A percentile compares a stretch with the other conserved stretches of the same genome.
Evolutionary conservation across 1,284 basidiomycete genomes (phyloP).

Genomic region (Rhodotorula sp.): DNA sequence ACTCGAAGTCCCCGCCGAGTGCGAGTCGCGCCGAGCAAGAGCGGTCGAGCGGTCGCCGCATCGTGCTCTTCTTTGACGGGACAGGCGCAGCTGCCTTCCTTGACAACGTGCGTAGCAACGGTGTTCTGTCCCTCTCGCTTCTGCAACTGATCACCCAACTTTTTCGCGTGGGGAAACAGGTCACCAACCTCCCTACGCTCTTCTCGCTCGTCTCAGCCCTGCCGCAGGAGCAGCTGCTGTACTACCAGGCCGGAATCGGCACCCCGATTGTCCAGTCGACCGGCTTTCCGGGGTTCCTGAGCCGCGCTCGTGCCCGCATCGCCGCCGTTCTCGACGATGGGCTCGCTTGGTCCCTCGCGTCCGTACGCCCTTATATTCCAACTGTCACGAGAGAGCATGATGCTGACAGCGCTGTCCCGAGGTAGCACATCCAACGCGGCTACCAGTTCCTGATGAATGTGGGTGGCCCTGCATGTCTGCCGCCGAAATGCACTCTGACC

Average conservation of each 20-base stretch:
- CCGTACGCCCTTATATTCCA: background rate
- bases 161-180: background rate
- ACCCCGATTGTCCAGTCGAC: background rate
- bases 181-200: slow-evolving; percentile 18
- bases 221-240: slow-evolving; percentile 11
- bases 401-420: too few relatives aligned
- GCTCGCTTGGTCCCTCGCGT: slow-evolving; percentile 6
- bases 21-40: background rate
- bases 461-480: background rate
- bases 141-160: too few relatives aligned
- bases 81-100: slow-evolving; percentile 24
- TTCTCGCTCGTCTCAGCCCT: slow-evolving; percentile 5
- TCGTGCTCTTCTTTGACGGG: slow-evolving; percentile 38
- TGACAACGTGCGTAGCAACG: background rate
- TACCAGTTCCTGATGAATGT: slow-evolving; percentile 48
- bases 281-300: background rate
- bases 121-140: too few relatives aligned
- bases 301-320: background rate
- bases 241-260: slow-evolving; percentile 23
- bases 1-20: background rate
- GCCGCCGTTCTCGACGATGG: slow-evolving; percentile 8
- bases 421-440: slow-evolving; percentile 52
- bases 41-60: background rate
- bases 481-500: background rate
- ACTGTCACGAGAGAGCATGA: too few relatives aligned